Evolutionary conservation across 129 eudicot species (phyloP), one percentile per base, ranked within the genome.

Genomic region (Escallonia rubra): DNA sequence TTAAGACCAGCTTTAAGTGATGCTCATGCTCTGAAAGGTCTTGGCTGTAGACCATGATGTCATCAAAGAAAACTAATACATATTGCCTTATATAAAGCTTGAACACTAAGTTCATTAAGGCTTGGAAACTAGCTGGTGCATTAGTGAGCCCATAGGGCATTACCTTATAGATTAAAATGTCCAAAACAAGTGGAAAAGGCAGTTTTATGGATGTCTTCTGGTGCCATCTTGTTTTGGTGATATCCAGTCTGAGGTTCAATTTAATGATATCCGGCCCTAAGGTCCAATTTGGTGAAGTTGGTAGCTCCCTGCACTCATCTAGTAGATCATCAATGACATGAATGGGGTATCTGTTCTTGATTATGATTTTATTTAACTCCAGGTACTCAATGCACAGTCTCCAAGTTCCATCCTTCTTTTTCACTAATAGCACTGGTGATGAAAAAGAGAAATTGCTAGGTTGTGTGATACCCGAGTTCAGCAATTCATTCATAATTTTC

Each of bases 291-390:
- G 7, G 34, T n/a, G 34, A 70, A 70, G 8, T 4, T 7, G 1
- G 41, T 4, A 4, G 58, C 45, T 0, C 65, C 66, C 3, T 14
- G 6, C 0, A 70, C 13, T 70, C 74, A 47, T 70, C 74, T 2
- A 61, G 2, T 39, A 71, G 13, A 0, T 61, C 75, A 2, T 61
- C 68, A 11, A 71, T 10, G 3, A 49, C 12, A 4, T 62, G 68
- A 2, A 71, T 71, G 2, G 62, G 63, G 14, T 61, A 50, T 43
- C 62, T 62, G 23, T 71, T 43, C 38, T 71, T 62, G 13, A 71
- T 3, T 6, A 69, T 71, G 2, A 34, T 10, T 1, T n/a, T 38
- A 43, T 71, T 71, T 2, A 71, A 38, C 3, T 15, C 60, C 62
- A 68, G 61, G 16, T 49, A 70, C 13, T 71, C 62, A 4, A 62